These are phyloP conservation scores for Phytophthora megakarya DNA, from an alignment of 352 stramenopile species.

Conservation along the genomic window DNA sequence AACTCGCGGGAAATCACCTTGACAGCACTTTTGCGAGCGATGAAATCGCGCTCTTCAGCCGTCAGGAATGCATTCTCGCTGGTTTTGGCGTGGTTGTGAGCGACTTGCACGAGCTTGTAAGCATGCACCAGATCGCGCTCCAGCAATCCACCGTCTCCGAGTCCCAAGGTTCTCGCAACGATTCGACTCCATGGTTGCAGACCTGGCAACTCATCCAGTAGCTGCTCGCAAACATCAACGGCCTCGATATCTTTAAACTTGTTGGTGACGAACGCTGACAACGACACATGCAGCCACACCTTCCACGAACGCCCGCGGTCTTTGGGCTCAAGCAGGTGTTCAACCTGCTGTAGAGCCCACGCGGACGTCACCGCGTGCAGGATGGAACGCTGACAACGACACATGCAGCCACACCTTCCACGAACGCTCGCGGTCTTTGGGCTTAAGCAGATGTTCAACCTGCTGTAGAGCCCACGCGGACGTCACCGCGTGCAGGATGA, in stretches of 20 bases:
- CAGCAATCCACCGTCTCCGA: conserved; percentile 40
- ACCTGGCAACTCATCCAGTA: conserved; percentile 13
- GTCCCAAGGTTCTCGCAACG: conserved; percentile 38
- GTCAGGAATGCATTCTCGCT: conserved; percentile 43
- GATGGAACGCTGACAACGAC: conserved; percentile 39
- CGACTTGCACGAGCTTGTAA: conserved; percentile 72
- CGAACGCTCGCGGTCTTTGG: conserved; percentile 28
- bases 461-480: conserved; percentile 46
- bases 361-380: conserved; percentile 45
- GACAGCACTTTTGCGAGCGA: conserved; percentile 43
- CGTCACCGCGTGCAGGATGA: conserved; percentile 44
- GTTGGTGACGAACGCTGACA: conserved; percentile 38
- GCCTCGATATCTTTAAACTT: conserved; percentile 26
- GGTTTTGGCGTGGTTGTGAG: conserved; percentile 31
- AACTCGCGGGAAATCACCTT: conserved; percentile 54
- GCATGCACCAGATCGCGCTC: conserved; percentile 44
- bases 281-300: conserved; percentile 41
- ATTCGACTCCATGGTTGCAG: conserved; percentile 53
- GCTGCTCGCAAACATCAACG: conserved; percentile 40
- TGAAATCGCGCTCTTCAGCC: conserved; percentile 44
- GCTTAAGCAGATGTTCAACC: conserved; percentile 37
- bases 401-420: conserved; percentile 48
- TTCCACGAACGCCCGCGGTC: conserved; percentile 38
- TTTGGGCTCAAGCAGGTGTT: conserved; percentile 35
- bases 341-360: conserved; percentile 43